Evolutionary conservation across 1,284 basidiomycete species (phyloP).

Genomic region (Peniophora sp.): DNA sequence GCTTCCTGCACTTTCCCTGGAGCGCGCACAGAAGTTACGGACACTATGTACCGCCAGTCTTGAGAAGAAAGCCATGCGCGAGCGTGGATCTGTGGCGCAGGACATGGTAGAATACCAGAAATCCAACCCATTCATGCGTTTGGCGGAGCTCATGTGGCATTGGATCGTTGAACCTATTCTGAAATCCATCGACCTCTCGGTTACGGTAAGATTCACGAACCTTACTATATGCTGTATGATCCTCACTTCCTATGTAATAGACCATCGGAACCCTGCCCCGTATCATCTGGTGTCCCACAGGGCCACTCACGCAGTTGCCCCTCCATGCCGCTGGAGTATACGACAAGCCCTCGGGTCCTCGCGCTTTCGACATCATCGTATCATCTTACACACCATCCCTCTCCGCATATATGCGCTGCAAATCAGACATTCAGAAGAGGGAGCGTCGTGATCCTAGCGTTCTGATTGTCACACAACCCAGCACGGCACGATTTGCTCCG

Average conservation of each 20-base stretch:
- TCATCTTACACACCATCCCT: background rate
- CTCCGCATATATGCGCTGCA: background rate
- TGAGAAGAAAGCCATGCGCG: background rate
- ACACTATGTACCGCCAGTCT: background rate
- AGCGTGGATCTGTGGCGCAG: background rate
- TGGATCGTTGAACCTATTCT: background rate
- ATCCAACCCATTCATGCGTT: background rate
- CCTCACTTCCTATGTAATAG: background rate
- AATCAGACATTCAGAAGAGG: background rate
- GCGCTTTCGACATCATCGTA: background rate
- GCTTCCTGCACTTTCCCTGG: background rate
- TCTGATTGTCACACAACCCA: background rate
- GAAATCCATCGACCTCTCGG: background rate
- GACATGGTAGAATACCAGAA: background rate
- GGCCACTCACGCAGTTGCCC: background rate
- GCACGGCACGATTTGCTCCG: background rate
- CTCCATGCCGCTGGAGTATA: slow-evolving; percentile 1
- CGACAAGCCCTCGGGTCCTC: background rate
- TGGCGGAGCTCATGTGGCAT: background rate
- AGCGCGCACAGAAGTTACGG: background rate
- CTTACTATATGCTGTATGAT: no score
- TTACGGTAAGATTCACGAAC: background rate
- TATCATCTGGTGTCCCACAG: background rate
- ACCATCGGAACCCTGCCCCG: background rate
- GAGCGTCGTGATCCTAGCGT: background rate